These are phyloP conservation scores for Malassezia yamatoensis DNA, from an alignment of 1,284 basidiomycete species.

Conservation along the genomic window DNA sequence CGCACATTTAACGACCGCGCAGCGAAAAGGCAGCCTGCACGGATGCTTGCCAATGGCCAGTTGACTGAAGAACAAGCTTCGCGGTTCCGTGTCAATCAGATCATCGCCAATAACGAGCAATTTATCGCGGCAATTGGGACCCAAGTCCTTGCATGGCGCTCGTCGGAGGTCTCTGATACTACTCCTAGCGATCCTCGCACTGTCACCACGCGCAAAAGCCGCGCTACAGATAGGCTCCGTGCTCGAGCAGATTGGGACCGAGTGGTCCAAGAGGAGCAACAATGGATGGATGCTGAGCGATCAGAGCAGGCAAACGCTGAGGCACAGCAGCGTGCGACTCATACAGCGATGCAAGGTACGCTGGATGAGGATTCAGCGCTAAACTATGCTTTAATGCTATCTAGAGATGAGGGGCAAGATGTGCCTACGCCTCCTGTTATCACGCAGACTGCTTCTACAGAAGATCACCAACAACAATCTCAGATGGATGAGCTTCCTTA, in stretches of 20 bases:
- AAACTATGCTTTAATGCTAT: constrained; percentile 74
- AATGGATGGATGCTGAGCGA: constrained; percentile 54
- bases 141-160: constrained; percentile 60
- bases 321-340: constrained; percentile 50
- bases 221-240: constrained; percentile 24
- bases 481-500: constrained; percentile 6
- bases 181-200: constrained; percentile 29
- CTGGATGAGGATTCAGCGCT: constrained; percentile 67
- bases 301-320: constrained; percentile 57
- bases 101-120: constrained; percentile 59
- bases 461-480: not conserved
- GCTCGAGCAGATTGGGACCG: constrained; percentile 30
- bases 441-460: not conserved
- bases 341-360: constrained; percentile 56
- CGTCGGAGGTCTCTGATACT: constrained; percentile 50
- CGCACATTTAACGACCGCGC: constrained; percentile 44
- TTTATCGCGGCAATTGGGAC: constrained; percentile 60
- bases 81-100: constrained; percentile 56
- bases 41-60: constrained; percentile 54
- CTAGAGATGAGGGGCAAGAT: constrained; percentile 57
- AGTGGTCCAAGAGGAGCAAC: constrained; percentile 31
- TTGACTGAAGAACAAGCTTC: constrained; percentile 48
- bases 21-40: constrained; percentile 51
- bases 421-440: not conserved
- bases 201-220: not conserved